Percentiles rank a stretch among this genome's conserved stretches.
These are phyloP conservation scores for Hypoxylon sp. DNA, from an alignment of 2,329 filamentous ascomycete genomes.

Conservation along the genomic window DNA sequence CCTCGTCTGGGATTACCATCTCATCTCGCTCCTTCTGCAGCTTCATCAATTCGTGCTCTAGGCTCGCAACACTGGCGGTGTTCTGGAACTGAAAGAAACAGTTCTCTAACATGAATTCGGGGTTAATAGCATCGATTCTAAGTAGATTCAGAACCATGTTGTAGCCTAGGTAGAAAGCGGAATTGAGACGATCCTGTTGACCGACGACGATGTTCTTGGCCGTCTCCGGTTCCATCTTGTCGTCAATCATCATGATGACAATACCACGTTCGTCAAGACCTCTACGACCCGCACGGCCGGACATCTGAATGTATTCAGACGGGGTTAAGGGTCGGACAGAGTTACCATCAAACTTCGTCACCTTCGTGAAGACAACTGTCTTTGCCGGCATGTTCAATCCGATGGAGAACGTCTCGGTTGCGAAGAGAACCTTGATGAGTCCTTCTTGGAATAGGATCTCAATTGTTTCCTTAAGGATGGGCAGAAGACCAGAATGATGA, in stretches of 20 bases:
- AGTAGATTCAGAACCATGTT: conserved; percentile 99
- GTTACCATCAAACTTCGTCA: conserved; percentile 93
- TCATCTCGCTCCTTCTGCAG: conserved; percentile 80
- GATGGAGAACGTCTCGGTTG: conserved; percentile 98
- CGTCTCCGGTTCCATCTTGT: conserved; percentile 93
- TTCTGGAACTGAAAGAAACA: conserved; percentile 99
- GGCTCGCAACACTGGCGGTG: conserved; percentile 82
- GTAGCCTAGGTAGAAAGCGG: conserved; percentile 96
- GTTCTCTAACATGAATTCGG: conserved; percentile 97
- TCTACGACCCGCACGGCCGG: conserved; percentile 93
- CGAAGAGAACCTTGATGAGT: conserved; percentile 96
- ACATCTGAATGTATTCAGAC: conserved; percentile 99
- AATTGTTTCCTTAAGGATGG: conserved; percentile 97
- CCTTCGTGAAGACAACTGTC: conserved; percentile 98
- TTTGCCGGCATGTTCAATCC: conserved; percentile 99
- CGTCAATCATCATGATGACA: conserved; percentile 99
- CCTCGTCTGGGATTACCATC: conserved; percentile 86
- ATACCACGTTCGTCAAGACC: conserved; percentile 98
- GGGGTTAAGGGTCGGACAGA: conserved; percentile 86
- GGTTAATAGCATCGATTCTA: conserved; percentile 98
- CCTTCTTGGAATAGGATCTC: conserved; percentile 99
- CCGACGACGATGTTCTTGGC: conserved; percentile 96
- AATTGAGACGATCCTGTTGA: conserved; percentile 96
- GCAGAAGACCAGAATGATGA: conserved; percentile 94
- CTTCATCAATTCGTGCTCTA: conserved; percentile 86